Evolutionary conservation across 176 grass and related monocot genomes (phyloP).

Genomic region (Paspalum vaginatum): DNA sequence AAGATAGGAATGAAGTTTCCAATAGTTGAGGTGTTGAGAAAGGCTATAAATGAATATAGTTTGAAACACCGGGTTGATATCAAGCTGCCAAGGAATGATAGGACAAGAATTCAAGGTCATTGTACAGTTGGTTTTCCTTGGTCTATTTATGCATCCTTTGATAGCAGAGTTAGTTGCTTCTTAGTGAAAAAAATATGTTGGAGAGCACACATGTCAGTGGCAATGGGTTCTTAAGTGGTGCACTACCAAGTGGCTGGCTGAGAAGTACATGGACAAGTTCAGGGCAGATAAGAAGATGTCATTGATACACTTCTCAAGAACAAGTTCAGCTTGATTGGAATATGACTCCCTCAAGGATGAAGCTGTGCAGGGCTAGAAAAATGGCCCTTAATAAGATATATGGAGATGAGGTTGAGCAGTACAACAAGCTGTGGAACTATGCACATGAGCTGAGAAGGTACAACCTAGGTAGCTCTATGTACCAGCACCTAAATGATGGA

Average conservation of each 20-base stretch:
- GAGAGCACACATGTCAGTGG: neutral
- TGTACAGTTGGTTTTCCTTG: neutral
- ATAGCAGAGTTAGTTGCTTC: neutral
- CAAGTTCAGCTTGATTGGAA: neutral
- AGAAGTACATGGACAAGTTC: neutral
- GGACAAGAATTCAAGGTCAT: neutral
- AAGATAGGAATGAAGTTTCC: no score
- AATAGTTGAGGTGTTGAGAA: no score
- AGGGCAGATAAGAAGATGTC: neutral
- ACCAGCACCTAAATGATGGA: neutral
- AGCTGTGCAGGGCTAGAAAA: neutral
- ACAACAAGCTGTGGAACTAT: neutral
- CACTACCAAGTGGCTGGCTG: neutral
- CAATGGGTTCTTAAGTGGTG: neutral
- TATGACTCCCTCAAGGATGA: no score
- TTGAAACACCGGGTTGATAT: no score
- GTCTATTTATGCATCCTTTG: neutral
- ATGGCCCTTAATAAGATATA: neutral
- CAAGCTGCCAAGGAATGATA: neutral
- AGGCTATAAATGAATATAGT: no score
- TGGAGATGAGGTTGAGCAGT: neutral
- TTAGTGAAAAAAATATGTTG: neutral
- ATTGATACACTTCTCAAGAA: neutral
- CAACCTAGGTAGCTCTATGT: neutral
- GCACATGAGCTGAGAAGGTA: neutral